Conservation (phyloP, 2,329 filamentous ascomycete genomes). For the Aspergillus novofumigatus region DNA sequence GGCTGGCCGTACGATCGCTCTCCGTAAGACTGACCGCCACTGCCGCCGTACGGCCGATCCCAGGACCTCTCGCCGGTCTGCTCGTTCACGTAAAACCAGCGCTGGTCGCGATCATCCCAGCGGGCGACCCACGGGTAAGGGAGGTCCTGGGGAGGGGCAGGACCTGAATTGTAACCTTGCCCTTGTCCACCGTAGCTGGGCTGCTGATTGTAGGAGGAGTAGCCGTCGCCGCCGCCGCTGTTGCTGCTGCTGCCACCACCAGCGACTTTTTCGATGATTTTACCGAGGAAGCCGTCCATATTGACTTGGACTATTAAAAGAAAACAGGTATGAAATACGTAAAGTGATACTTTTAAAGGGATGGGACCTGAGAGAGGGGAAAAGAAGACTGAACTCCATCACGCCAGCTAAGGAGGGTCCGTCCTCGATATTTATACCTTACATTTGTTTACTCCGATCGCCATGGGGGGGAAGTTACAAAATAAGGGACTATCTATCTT, state of each 20-base stretch:
- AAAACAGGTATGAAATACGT: neutral
- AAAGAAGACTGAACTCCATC: neutral
- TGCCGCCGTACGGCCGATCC: conserved; percentile 29
- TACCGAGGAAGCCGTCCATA: conserved; percentile 26
- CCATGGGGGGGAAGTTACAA: neutral
- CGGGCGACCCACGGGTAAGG: conserved; percentile 44
- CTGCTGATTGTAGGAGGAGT: neutral
- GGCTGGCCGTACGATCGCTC: conserved; percentile 12
- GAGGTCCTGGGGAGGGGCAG: conserved; percentile 5
- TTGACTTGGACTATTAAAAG: neutral
- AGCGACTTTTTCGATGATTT: conserved; percentile 25
- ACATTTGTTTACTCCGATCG: no score
- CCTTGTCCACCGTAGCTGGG: conserved; percentile 7
- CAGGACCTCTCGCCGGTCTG: conserved; percentile 43
- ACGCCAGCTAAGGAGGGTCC: neutral
- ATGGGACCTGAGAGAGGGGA: neutral
- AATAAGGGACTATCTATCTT: neutral
- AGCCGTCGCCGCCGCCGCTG: neutral
- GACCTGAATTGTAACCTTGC: conserved; percentile 1
- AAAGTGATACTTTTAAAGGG: neutral
- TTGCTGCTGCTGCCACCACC: no score
- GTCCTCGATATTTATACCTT: neutral
- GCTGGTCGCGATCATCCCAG: conserved; percentile 39
- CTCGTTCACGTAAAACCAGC: conserved; percentile 46
- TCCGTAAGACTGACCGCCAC: neutral